phyloP scores from a whole-genome alignment of 176 grass and related monocot genomes.

The Phoenix dactylifera region DNA sequence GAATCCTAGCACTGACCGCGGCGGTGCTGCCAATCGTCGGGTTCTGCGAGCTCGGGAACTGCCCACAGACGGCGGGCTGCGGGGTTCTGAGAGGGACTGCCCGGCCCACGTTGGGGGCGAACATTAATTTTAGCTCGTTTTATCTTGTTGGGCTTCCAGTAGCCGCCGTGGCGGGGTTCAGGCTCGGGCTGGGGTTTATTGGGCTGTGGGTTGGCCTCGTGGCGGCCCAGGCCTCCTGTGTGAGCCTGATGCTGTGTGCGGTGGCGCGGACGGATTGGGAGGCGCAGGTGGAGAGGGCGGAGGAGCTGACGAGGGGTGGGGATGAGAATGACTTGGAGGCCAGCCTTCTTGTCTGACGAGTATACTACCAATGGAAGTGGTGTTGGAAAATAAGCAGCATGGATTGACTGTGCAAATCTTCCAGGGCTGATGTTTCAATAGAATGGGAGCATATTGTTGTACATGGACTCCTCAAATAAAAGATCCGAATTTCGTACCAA shows the following conservation, averaged over 20 bases:
- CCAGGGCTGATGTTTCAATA: no score
- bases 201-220: slow-evolving; percentile 12
- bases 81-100: slow-evolving; percentile 12
- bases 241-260: background rate
- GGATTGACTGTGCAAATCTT: no score
- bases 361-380: no score
- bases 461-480: no score
- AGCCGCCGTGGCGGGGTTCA: background rate
- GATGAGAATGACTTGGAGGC: slow-evolving; percentile 19
- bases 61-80: slow-evolving; percentile 15
- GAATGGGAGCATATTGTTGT: no score
- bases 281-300: background rate
- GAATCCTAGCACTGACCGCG: slow-evolving; percentile 1
- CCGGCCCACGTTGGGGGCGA: background rate
- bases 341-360: slow-evolving; percentile 12
- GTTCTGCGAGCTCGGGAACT: slow-evolving; percentile 12
- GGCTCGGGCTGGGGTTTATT: background rate
- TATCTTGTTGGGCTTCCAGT: slow-evolving; percentile 13
- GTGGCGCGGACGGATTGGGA: slow-evolving; percentile 9
- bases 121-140: slow-evolving; percentile 15
- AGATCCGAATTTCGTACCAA: no score
- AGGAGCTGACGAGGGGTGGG: slow-evolving; percentile 1
- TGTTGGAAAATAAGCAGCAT: no score
- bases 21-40: slow-evolving; percentile 12
- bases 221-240: slow-evolving; percentile 10